phyloP scores from a whole-genome alignment of 495 filamentous ascomycete species.

The Cairneyella variabilis region DNA sequence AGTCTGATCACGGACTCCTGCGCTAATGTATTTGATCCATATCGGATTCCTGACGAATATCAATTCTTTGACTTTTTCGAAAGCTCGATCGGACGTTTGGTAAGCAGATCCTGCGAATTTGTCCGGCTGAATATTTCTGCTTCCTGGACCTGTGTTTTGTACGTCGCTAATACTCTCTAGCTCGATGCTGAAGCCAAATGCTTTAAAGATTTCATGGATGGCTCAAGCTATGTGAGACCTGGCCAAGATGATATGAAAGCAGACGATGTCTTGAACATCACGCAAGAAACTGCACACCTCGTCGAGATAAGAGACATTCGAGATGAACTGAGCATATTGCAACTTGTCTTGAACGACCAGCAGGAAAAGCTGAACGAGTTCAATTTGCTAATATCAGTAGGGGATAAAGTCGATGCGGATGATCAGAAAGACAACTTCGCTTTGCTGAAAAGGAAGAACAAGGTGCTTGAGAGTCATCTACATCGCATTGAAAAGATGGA shows the following conservation, averaged over 20 bases:
- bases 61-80: constrained; percentile 5
- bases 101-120: background rate
- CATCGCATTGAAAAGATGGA: background rate
- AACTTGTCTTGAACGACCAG: background rate
- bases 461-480: background rate
- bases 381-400: background rate
- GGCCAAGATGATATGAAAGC: background rate
- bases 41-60: background rate
- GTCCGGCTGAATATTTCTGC: too few relatives aligned
- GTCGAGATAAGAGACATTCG: background rate
- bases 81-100: background rate
- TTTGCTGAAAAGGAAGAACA: background rate
- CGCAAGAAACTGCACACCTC: background rate
- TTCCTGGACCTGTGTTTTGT: too few relatives aligned
- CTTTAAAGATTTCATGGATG: background rate
- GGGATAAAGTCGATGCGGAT: too few relatives aligned
- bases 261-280: background rate
- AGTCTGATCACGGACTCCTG: background rate
- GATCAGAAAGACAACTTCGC: too few relatives aligned
- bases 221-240: background rate
- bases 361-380: background rate
- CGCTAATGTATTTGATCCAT: background rate
- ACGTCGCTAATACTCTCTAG: background rate
- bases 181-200: background rate
- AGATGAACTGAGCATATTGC: background rate